A percentile compares a stretch with the other conserved stretches of the same genome.
These are phyloP conservation scores for Drechslera avenae DNA, from an alignment of 2,329 filamentous ascomycete species.

Conservation along the genomic window DNA sequence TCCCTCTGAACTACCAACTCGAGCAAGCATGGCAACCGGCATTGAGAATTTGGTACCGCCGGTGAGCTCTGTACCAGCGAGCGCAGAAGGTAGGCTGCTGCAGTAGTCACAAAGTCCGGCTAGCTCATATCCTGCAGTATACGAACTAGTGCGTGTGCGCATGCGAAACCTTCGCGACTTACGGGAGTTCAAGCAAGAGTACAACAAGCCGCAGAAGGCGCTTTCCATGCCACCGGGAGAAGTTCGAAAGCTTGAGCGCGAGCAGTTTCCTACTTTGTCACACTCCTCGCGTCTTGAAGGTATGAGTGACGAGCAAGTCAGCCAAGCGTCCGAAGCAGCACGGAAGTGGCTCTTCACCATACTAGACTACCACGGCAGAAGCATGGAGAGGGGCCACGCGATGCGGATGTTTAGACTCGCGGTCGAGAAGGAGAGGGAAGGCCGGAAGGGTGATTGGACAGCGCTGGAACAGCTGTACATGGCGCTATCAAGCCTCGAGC, in stretches of 20 bases:
- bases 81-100: conserved; percentile 4
- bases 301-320: conserved; percentile 3
- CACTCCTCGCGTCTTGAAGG: not conserved
- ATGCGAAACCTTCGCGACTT: conserved; percentile 5
- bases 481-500: conserved; percentile 18
- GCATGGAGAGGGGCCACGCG: conserved; percentile 9
- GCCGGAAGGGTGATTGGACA: not conserved
- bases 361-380: conserved; percentile 10
- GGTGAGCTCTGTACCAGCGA: conserved; percentile 1
- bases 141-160: conserved; percentile 3
- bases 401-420: conserved; percentile 17
- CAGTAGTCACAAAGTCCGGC: not conserved
- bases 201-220: not conserved
- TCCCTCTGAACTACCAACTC: not conserved
- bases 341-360: conserved; percentile 18
- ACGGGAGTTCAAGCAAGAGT: conserved; percentile 4
- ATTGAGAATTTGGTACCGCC: not conserved
- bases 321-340: conserved; percentile 7
- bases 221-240: not conserved
- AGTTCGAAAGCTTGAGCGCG: conserved; percentile 5
- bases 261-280: not conserved
- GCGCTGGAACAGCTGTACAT: conserved; percentile 28
- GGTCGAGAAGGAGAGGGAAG: conserved; percentile 25
- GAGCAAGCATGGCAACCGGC: conserved; percentile 2
- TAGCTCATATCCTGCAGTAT: conserved; percentile 6